phyloP scores from a whole-genome alignment of 306 rosid genomes.

The Acacia melanoxylon region DNA sequence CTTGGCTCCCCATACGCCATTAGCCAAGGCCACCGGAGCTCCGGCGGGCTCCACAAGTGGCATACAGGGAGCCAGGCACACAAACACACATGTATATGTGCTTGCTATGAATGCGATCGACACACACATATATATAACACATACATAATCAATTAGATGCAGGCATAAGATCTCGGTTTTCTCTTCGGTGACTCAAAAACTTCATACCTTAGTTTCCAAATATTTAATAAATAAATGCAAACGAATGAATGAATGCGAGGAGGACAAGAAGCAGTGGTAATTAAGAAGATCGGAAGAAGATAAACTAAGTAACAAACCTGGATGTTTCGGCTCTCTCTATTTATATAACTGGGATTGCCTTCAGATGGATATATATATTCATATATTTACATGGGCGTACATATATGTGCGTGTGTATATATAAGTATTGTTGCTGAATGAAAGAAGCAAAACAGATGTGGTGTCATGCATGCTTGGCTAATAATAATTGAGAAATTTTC shows the following conservation, averaged over 20 bases:
- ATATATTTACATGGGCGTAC: too few species aligned
- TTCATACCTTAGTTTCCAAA: neutral
- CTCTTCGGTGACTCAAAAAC: neutral
- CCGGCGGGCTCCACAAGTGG: neutral
- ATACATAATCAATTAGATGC: neutral
- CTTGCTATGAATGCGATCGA: neutral
- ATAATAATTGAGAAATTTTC: constrained; percentile 41
- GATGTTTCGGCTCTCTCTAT: neutral
- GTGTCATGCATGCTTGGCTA: constrained; percentile 31
- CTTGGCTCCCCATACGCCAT: neutral
- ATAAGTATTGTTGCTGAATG: constrained; percentile 26
- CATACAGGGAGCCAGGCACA: neutral
- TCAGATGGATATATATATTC: neutral
- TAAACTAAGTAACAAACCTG: neutral
- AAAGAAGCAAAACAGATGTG: constrained; percentile 48
- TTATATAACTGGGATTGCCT: neutral
- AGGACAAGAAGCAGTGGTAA: neutral
- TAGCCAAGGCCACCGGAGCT: neutral
- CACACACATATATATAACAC: neutral
- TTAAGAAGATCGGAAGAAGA: neutral
- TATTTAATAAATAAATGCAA: neutral
- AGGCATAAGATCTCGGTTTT: neutral
- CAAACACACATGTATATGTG: neutral
- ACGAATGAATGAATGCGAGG: neutral
- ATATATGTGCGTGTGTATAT: too few species aligned